phyloP scores from a whole-genome alignment of 2,329 filamentous ascomycete species.

The Aspergillus chevalieri region DNA sequence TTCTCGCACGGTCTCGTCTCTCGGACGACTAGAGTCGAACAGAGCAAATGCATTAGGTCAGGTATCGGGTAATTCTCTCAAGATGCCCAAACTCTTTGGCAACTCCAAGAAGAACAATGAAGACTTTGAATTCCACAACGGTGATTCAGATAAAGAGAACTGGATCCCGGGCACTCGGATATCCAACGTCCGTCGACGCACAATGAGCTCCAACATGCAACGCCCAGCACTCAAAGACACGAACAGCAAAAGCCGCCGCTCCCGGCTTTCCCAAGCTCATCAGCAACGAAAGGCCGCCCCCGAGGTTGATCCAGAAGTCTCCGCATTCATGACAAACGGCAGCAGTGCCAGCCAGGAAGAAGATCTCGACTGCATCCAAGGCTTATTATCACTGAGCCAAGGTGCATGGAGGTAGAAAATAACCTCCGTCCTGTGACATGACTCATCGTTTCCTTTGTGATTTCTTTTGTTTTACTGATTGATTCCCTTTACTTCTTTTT shows the following conservation, averaged over 20 bases:
- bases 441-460: constrained; percentile 15
- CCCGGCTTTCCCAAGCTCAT: constrained; percentile 16
- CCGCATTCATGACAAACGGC: constrained; percentile 63
- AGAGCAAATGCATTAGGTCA: constrained; percentile 32
- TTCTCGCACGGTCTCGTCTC: constrained; percentile 55
- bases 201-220: constrained; percentile 20
- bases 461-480: constrained; percentile 14
- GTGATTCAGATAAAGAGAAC: constrained; percentile 94
- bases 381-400: constrained; percentile 80
- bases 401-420: constrained; percentile 70
- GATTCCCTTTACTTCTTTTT: constrained; percentile 10
- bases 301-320: constrained; percentile 58
- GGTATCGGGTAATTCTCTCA: constrained; percentile 23
- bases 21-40: constrained; percentile 54
- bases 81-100: constrained; percentile 14
- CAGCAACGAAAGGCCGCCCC: constrained; percentile 14
- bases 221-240: constrained; percentile 44
- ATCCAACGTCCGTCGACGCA: constrained; percentile 34
- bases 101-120: constrained; percentile 26
- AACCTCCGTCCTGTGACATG: constrained; percentile 3
- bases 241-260: constrained; percentile 21
- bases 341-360: constrained; percentile 60
- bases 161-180: constrained; percentile 54
- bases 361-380: constrained; percentile 83
- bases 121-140: constrained; percentile 45